Percentiles rank a stretch among this genome's conserved stretches.
Evolutionary conservation across 805 yeast species (phyloP).

Genomic region (Phaffomyces opuntiae): DNA sequence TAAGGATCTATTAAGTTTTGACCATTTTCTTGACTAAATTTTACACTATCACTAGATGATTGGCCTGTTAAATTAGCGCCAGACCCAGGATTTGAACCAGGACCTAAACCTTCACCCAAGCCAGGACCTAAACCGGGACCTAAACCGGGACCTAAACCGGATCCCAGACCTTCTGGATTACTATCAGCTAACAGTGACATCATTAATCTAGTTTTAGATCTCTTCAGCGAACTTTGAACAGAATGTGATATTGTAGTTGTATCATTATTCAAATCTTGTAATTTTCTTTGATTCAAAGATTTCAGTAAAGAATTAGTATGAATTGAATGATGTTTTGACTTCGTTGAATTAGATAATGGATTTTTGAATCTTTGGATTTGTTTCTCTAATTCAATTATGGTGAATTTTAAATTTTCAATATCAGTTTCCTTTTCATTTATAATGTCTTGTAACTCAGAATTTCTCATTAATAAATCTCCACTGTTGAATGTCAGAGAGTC

Average conservation of each 20-base stretch:
- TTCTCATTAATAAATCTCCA: constrained; percentile 36
- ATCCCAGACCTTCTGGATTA: too few species aligned
- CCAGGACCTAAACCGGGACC: background rate
- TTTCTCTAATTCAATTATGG: constrained; percentile 51
- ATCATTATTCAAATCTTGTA: background rate
- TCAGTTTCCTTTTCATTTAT: constrained; percentile 60
- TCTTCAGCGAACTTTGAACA: background rate
- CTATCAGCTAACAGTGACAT: constrained; percentile 1
- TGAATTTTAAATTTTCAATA: constrained; percentile 47
- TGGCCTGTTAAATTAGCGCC: too few species aligned
- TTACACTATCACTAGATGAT: background rate
- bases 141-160: background rate
- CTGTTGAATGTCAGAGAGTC: constrained; percentile 3
- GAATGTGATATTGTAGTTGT: background rate
- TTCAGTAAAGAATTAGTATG: constrained; percentile 2
- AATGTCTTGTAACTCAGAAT: constrained; percentile 42
- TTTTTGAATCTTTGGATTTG: background rate
- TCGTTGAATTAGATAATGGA: background rate
- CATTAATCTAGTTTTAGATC: constrained; percentile 3
- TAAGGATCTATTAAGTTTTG: background rate
- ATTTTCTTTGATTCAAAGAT: constrained; percentile 4
- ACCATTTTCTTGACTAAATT: too few species aligned
- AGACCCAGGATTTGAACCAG: background rate
- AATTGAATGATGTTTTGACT: background rate
- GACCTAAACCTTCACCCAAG: background rate